Evolutionary conservation across 2,329 filamentous ascomycete species (phyloP), one percentile per base, ranked within the genome.

Genomic region (Trichoderma sp.): DNA sequence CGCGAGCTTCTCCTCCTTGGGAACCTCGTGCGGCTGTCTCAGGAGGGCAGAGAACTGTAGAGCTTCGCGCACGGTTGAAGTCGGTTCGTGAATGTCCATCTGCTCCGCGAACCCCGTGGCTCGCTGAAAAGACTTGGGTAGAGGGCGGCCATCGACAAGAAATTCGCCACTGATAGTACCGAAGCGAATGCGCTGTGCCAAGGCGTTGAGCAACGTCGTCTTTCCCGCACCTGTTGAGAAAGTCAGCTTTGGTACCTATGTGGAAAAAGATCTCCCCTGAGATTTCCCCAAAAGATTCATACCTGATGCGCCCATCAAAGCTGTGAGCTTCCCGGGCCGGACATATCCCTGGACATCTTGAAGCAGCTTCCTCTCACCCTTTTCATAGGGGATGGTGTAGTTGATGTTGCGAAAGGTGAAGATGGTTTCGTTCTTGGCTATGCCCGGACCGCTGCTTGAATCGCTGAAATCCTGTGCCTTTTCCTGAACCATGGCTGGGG

Each of bases 331-430:
- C 39, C 91, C 91, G 1, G 92, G 91, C 67, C 91, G 90, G 50
- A 95, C 90, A 82, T 89, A 94, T n/a, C 91, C 91, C 70, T 93
- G 88, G 1, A 94, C 88, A 67, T 92, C 83, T 66, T 93, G 85
- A 21, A 95, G 78, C 62, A 95, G 84, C 56, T 87, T 85, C 21
- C 90, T 83, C n/a, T 84, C 78, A 58, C 91, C 85, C 3, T 82
- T 81, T 71, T 92, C 90, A 67, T 76, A 78, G 12, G 79, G 79
- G 2, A 82, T 81, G 0, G 76, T 81, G 67, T 84, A 85, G 57
- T 81, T 80, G 64, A 85, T 77, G 48, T 83, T 74, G 67, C 78
- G 78, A 64, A 83, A 83, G 0, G 84, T 86, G 59, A 88, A 83
- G 3, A 86, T 78, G 0, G 81, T 81, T 57, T 89, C 86, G 67